A percentile compares a stretch with the other conserved stretches of the same genome.
phyloP scores from a whole-genome alignment of 495 filamentous ascomycete species.

The Penicillium herquei region DNA sequence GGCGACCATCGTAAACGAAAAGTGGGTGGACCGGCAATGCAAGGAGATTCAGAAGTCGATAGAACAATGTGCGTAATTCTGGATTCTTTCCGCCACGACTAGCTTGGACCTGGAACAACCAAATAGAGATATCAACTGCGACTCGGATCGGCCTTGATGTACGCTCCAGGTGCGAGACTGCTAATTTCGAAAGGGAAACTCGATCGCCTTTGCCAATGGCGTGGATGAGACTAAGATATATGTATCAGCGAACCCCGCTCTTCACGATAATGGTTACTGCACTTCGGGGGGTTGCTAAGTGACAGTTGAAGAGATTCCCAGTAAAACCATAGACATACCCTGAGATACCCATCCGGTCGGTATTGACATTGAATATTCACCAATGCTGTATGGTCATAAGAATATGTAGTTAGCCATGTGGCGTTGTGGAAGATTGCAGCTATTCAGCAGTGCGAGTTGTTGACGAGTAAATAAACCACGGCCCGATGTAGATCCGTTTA shows the following conservation, averaged over 20 bases:
- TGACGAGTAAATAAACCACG: constrained; percentile 37
- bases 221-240: constrained; percentile 67
- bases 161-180: constrained; percentile 69
- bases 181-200: constrained; percentile 79
- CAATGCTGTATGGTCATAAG: constrained; percentile 1
- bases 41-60: constrained; percentile 81
- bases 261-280: not conserved
- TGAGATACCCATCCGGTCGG: constrained; percentile 40
- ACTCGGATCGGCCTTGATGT: constrained; percentile 74
- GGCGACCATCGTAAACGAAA: constrained; percentile 92
- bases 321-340: constrained; percentile 32
- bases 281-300: constrained; percentile 2
- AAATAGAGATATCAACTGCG: constrained; percentile 94
- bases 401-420: constrained; percentile 11
- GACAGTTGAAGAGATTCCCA: not conserved
- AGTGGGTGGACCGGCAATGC: constrained; percentile 79
- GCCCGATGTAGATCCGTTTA: constrained; percentile 45
- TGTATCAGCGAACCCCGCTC: not conserved
- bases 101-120: constrained; percentile 92
- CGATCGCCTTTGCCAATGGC: constrained; percentile 82
- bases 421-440: constrained; percentile 2
- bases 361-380: not conserved
- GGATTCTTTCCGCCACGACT: constrained; percentile 87
- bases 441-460: constrained; percentile 19
- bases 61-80: constrained; percentile 89